These are phyloP conservation scores for Batkoa obscura DNA, from an alignment of 371 early-diverging fungal genomes.

Conservation along the genomic window DNA sequence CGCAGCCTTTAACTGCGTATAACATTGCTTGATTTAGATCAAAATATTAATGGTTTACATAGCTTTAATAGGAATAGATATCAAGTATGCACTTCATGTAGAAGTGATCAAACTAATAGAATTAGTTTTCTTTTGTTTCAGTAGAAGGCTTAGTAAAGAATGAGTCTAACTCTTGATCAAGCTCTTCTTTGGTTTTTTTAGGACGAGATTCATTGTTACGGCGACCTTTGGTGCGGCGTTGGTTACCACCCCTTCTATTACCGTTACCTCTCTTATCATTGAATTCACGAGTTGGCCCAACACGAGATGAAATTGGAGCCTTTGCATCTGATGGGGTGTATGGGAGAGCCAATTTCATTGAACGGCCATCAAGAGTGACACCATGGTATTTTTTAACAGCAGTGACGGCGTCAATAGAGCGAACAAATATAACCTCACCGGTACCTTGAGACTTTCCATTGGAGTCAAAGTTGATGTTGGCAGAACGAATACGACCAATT, in stretches of 20 bases:
- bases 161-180: slow-evolving; percentile 54
- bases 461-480: slow-evolving; percentile 40
- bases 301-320: not conserved
- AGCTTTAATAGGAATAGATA: too few species aligned
- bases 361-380: slow-evolving; percentile 44
- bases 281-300: not conserved
- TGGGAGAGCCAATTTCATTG: slow-evolving; percentile 53
- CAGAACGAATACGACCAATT: slow-evolving; percentile 40
- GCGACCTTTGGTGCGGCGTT: slow-evolving; percentile 13
- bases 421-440: slow-evolving; percentile 39
- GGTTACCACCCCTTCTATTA: slow-evolving; percentile 14
- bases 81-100: too few species aligned
- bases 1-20: too few species aligned
- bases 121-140: slow-evolving; percentile 7
- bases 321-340: slow-evolving; percentile 17
- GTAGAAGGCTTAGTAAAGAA: slow-evolving; percentile 21
- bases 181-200: slow-evolving; percentile 29
- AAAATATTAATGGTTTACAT: too few species aligned
- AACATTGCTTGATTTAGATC: too few species aligned
- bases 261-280: slow-evolving; percentile 17
- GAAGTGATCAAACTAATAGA: not conserved
- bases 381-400: slow-evolving; percentile 46
- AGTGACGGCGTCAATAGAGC: slow-evolving; percentile 26
- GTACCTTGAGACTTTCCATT: slow-evolving; percentile 49
- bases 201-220: slow-evolving; percentile 15